Evolutionary conservation across 2,329 filamentous ascomycete genomes (phyloP).

Genomic region (Hypoxylon sp.): DNA sequence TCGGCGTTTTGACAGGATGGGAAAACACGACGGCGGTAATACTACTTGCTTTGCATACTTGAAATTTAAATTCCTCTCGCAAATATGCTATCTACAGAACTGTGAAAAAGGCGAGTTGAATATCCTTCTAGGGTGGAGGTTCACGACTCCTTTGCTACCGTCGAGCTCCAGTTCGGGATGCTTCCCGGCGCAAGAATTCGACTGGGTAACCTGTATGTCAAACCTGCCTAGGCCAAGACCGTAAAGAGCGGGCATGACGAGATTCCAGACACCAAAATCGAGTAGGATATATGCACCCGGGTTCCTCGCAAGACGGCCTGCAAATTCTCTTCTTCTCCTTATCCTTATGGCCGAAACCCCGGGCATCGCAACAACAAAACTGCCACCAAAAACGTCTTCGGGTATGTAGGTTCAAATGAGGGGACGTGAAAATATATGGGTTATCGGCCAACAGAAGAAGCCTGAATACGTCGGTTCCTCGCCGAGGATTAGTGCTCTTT

Average conservation of each 20-base stretch:
- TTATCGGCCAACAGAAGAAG: conserved; percentile 39
- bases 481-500: conserved; percentile 40
- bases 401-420: conserved; percentile 43
- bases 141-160: conserved; percentile 26
- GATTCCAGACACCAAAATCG: conserved; percentile 19
- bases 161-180: conserved; percentile 13
- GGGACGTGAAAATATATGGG: conserved; percentile 41
- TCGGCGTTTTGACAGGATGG: neutral
- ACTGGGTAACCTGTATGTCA: conserved; percentile 25
- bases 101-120: conserved; percentile 33
- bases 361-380: conserved; percentile 25
- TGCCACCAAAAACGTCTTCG: conserved; percentile 32
- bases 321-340: conserved; percentile 17
- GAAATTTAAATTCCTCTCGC: conserved; percentile 37
- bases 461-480: conserved; percentile 42
- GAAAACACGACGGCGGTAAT: conserved; percentile 2
- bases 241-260: conserved; percentile 11
- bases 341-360: conserved; percentile 8
- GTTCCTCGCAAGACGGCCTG: conserved; percentile 22
- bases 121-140: conserved; percentile 25
- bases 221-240: conserved; percentile 34
- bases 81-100: conserved; percentile 43
- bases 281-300: conserved; percentile 15
- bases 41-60: conserved; percentile 6
- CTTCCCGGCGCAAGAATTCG: conserved; percentile 21